Percentiles rank a stretch among this genome's conserved stretches.
Conservation (phyloP, 306 rosid genomes). For the Malus asiatica region DNA sequence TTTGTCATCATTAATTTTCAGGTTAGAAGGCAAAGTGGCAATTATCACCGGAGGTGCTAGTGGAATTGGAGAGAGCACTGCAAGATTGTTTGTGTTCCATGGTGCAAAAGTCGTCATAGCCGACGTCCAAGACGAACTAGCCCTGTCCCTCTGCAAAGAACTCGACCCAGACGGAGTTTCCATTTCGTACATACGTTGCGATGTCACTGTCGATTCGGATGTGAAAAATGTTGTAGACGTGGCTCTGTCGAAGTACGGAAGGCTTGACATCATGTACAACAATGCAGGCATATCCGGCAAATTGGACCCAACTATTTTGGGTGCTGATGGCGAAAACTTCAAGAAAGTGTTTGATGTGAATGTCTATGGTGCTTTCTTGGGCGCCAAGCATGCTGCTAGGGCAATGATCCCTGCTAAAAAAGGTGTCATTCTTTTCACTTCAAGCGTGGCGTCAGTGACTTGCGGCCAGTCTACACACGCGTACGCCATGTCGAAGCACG, state of each 20-base stretch:
- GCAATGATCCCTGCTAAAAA: slow-evolving; percentile 45
- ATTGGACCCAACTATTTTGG: background rate
- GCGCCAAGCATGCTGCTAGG: slow-evolving; percentile 58
- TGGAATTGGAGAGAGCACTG: slow-evolving; percentile 63
- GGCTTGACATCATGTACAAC: slow-evolving; percentile 61
- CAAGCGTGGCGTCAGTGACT: slow-evolving; percentile 37
- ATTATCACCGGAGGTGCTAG: slow-evolving; percentile 74
- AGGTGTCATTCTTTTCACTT: slow-evolving; percentile 52
- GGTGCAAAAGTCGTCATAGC: slow-evolving; percentile 64
- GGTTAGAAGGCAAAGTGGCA: slow-evolving; percentile 67
- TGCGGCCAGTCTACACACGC: slow-evolving; percentile 41
- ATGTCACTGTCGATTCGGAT: slow-evolving; percentile 49
- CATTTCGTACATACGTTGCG: slow-evolving; percentile 40
- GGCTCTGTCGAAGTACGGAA: slow-evolving; percentile 42
- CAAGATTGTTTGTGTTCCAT: slow-evolving; percentile 39
- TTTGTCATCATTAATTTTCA: slow-evolving; percentile 1
- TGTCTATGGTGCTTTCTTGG: slow-evolving; percentile 56
- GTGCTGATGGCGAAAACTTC: slow-evolving; percentile 22
- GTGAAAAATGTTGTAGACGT: slow-evolving; percentile 37
- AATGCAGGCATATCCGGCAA: slow-evolving; percentile 53
- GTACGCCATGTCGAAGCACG: slow-evolving; percentile 56
- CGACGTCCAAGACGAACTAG: slow-evolving; percentile 62
- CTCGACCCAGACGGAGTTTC: slow-evolving; percentile 4
- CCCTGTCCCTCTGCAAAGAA: slow-evolving; percentile 33
- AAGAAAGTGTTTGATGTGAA: slow-evolving; percentile 51